Conservation (phyloP, 306 rosid species). For the Vigna trinervia region DNA sequence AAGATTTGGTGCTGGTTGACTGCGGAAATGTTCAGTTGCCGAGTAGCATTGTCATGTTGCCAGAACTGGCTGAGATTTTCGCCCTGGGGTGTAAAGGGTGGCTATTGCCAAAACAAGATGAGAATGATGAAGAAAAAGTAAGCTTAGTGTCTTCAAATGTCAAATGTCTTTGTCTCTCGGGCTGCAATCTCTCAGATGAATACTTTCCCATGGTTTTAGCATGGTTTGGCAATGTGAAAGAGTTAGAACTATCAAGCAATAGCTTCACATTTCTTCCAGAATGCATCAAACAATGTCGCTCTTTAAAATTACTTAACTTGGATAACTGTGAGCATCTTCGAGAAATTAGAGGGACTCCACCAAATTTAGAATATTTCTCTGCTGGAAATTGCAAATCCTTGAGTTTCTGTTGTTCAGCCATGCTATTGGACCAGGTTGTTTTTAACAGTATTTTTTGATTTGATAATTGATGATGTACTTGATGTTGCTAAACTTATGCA, state of each 20-base stretch:
- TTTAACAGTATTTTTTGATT: background rate
- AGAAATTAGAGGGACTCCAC: slow-evolving; percentile 8
- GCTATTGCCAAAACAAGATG: background rate
- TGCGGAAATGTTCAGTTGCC: background rate
- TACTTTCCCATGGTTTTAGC: slow-evolving; percentile 3
- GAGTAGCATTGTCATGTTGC: slow-evolving; percentile 1
- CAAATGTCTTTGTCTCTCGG: background rate
- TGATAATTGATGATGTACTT: background rate
- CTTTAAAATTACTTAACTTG: background rate
- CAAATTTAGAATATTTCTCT: background rate
- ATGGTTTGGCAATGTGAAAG: background rate
- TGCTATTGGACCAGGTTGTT: background rate
- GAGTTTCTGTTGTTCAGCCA: background rate
- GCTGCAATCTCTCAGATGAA: background rate
- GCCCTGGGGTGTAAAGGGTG: background rate
- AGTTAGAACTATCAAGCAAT: background rate
- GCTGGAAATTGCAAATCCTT: background rate
- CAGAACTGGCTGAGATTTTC: slow-evolving; percentile 1
- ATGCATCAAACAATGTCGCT: background rate
- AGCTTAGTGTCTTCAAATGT: background rate
- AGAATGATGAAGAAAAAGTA: background rate
- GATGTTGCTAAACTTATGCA: background rate
- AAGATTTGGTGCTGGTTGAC: background rate
- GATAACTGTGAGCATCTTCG: background rate
- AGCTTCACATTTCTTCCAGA: background rate